Base-by-base conservation (phyloP, 75 land plant genomes). In the Pinus tabuliformis region DNA sequence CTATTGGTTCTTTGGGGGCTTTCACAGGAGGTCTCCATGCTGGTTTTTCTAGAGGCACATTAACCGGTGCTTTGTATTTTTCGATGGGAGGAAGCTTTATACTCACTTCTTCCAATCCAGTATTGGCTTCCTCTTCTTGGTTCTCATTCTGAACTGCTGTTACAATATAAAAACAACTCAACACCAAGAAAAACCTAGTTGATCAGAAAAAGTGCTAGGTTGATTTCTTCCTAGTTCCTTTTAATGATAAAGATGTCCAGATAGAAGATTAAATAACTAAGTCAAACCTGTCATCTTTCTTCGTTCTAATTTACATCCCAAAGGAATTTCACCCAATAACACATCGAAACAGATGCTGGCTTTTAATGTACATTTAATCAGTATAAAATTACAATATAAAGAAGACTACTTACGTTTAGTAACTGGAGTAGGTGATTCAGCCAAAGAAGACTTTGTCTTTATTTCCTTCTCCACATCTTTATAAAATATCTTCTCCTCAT, bases 381-480 rank as follows among this genome's bases (percentile, higher is more conserved):
- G 71, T n/a, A 68, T 68, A 64, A 36, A 64, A 26, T 33, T 64
- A 49, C 9, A 45, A 9, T 49, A 9, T 49, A 49, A 49, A 49
- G 33, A 33, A 28, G 7, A 15, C 16, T 64, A n/a, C 71, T 68
- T 68, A 68, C 71, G 13, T 9, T 18, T 68, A 68, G 71, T 37
- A 68, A 20, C 36, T 68, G 71, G 52, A 42, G 24, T 68, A 42
- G n/a, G 4, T 39, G 71, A 54, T 6, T 13, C 71, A 18, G 71
- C 42, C 71, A 22, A 20, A 42, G 71, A 66, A 66, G 71, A n/a
- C 9, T 68, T 68, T 52, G 49, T 0, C 36, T 72, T 72, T 1
- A 72, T 26, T 72, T 72, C 74, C 9, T 72, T 72, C 74, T 72
- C 74, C 74, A 72, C 17, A 26, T 72, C 74, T 56, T 72, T 28